Conservation (phyloP, 2,329 filamentous ascomycete species). For the Phyllosticta ampelicida region DNA sequence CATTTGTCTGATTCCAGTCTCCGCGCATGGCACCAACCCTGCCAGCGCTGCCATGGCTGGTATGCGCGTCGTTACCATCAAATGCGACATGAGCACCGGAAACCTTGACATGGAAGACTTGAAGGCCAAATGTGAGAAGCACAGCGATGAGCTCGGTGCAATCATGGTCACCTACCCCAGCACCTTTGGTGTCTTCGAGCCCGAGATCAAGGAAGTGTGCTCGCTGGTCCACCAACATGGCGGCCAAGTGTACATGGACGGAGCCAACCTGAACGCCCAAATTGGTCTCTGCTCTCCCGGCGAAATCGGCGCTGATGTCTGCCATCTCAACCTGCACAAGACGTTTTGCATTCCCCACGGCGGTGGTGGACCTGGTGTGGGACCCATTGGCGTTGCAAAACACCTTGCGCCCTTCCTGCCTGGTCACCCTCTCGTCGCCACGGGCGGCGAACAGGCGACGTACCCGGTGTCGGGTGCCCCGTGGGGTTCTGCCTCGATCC, state of each 20-base stretch:
- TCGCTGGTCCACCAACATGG: slow-evolving; percentile 76
- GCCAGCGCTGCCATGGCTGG: slow-evolving; percentile 92
- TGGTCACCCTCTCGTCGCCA: slow-evolving; percentile 52
- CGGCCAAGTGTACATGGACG: slow-evolving; percentile 97
- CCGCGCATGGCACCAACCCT: slow-evolving; percentile 91
- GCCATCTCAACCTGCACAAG: slow-evolving; percentile 96
- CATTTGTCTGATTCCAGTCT: slow-evolving; percentile 88
- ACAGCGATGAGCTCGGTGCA: slow-evolving; percentile 73
- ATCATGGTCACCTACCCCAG: slow-evolving; percentile 97
- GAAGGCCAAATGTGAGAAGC: slow-evolving; percentile 77
- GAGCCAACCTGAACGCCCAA: slow-evolving; percentile 97
- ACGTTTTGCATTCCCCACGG: slow-evolving; percentile 98
- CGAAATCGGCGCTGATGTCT: slow-evolving; percentile 91
- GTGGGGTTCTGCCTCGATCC: slow-evolving; percentile 81
- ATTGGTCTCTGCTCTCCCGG: slow-evolving; percentile 91
- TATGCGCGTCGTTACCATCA: slow-evolving; percentile 86
- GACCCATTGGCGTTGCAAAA: slow-evolving; percentile 81
- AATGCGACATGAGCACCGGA: slow-evolving; percentile 77
- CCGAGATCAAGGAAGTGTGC: slow-evolving; percentile 74
- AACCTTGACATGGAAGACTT: slow-evolving; percentile 84
- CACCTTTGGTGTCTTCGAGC: slow-evolving; percentile 92
- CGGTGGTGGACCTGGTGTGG: slow-evolving; percentile 85
- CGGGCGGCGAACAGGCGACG: slow-evolving; percentile 47
- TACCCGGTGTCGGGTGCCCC: slow-evolving; percentile 70
- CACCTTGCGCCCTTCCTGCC: slow-evolving; percentile 71